These are phyloP conservation scores for Durotheca rogersii DNA, from an alignment of 495 filamentous ascomycete species.

Conservation along the genomic window DNA sequence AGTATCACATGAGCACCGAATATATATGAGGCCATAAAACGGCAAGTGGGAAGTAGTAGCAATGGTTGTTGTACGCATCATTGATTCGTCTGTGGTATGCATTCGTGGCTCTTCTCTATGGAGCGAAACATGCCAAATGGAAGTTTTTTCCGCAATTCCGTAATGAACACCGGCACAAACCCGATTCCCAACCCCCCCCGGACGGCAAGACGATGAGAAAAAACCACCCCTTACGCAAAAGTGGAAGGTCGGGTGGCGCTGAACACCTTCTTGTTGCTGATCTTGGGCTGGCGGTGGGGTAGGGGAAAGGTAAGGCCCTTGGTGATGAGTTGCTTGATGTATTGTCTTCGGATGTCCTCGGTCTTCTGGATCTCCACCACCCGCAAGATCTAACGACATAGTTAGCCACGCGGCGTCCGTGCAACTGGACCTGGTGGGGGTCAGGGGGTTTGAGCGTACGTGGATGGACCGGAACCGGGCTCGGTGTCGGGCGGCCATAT, in stretches of 20 bases:
- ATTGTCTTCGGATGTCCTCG: slow-evolving; percentile 91
- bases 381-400: slow-evolving; percentile 78
- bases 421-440: slow-evolving; percentile 35
- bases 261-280: slow-evolving; percentile 81
- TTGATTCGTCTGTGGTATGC: slow-evolving; percentile 21
- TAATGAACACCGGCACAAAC: slow-evolving; percentile 56
- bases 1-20: too few relatives aligned
- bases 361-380: slow-evolving; percentile 94
- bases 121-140: slow-evolving; percentile 45
- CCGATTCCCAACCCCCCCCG: slow-evolving; percentile 49
- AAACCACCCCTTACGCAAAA: slow-evolving; percentile 63
- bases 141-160: slow-evolving; percentile 55
- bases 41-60: too few relatives aligned
- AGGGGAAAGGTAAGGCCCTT: slow-evolving; percentile 98
- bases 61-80: too few relatives aligned
- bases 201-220: slow-evolving; percentile 43
- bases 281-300: slow-evolving; percentile 87
- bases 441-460: slow-evolving; percentile 64
- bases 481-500: slow-evolving; percentile 98
- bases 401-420: slow-evolving; percentile 33
- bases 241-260: slow-evolving; percentile 87
- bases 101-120: slow-evolving; percentile 33
- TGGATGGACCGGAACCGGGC: slow-evolving; percentile 96
- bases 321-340: slow-evolving; percentile 95
- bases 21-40: too few relatives aligned